phyloP scores from a whole-genome alignment of 2,329 filamentous ascomycete species.

The Sporothrix pallida region DNA sequence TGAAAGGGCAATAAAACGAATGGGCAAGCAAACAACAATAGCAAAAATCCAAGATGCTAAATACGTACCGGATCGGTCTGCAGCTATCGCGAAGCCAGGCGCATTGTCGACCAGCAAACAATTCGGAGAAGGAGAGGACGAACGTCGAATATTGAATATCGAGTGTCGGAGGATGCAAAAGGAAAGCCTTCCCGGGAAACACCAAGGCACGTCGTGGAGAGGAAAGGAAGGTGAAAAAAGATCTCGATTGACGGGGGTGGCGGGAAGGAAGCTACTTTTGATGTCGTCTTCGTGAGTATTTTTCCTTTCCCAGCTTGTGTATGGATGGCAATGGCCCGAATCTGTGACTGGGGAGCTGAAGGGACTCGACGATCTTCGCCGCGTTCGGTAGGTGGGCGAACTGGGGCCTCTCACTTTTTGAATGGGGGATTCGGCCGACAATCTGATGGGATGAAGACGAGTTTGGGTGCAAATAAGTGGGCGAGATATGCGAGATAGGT shows the following conservation, averaged over 20 bases:
- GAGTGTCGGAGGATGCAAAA: conserved; percentile 8
- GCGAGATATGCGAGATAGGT: neutral
- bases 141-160: neutral
- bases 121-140: neutral
- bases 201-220: conserved; percentile 19
- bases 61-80: conserved; percentile 22
- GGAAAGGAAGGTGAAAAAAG: neutral
- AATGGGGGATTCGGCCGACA: conserved; percentile 26
- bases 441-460: neutral
- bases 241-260: conserved; percentile 30
- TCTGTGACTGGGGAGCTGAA: conserved; percentile 23
- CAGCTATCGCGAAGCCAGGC: conserved; percentile 10
- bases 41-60: neutral
- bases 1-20: neutral
- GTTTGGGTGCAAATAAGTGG: conserved; percentile 7
- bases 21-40: neutral
- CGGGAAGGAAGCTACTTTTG: conserved; percentile 25
- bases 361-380: conserved; percentile 36
- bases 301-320: neutral
- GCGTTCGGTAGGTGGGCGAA: conserved; percentile 32
- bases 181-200: neutral
- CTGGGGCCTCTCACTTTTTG: conserved; percentile 16
- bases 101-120: conserved; percentile 25
- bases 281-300: conserved; percentile 16
- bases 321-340: neutral